Conservation (phyloP, 164 flowering plant species). For the Liriodendron chinense region DNA sequence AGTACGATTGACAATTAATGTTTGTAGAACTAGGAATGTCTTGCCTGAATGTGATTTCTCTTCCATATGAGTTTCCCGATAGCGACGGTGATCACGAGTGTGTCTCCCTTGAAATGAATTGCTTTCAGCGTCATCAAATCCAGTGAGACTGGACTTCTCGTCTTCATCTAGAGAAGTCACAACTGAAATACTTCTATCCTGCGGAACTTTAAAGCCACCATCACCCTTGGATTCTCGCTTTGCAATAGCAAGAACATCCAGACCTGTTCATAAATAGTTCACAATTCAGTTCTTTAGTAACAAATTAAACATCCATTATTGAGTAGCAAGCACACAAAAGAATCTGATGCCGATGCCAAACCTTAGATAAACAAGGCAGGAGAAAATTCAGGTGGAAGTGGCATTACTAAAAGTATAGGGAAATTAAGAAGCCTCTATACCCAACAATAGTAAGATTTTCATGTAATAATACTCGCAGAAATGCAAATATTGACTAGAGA, state of each 20-base stretch:
- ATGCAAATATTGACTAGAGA: not conserved
- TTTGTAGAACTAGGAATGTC: not conserved
- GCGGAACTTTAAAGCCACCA: slow-evolving; percentile 66
- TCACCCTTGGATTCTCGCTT: slow-evolving; percentile 55
- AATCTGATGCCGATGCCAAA: not conserved
- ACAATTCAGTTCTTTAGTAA: not conserved
- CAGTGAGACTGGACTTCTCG: slow-evolving; percentile 36
- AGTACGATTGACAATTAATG: too few relatives aligned
- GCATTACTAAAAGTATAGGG: too few relatives aligned
- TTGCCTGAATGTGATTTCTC: slow-evolving; percentile 45
- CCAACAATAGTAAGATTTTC: not conserved
- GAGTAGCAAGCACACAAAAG: not conserved
- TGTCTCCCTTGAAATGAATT: slow-evolving; percentile 13
- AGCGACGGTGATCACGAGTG: slow-evolving; percentile 38
- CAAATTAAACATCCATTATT: not conserved
- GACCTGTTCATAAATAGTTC: not conserved
- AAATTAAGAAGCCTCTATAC: not conserved
- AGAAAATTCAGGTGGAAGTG: not conserved
- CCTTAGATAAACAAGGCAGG: not conserved
- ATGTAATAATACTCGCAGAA: too few relatives aligned
- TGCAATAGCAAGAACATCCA: slow-evolving; percentile 61
- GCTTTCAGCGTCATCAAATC: slow-evolving; percentile 37
- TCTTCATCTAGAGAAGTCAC: slow-evolving; percentile 65
- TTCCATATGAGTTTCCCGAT: slow-evolving; percentile 49
- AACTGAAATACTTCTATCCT: slow-evolving; percentile 44